Percentiles rank a stretch among this genome's conserved stretches.
These are phyloP conservation scores for Coemansia sp. DNA, from an alignment of 192 early-diverging fungal genomes.

Conservation along the genomic window DNA sequence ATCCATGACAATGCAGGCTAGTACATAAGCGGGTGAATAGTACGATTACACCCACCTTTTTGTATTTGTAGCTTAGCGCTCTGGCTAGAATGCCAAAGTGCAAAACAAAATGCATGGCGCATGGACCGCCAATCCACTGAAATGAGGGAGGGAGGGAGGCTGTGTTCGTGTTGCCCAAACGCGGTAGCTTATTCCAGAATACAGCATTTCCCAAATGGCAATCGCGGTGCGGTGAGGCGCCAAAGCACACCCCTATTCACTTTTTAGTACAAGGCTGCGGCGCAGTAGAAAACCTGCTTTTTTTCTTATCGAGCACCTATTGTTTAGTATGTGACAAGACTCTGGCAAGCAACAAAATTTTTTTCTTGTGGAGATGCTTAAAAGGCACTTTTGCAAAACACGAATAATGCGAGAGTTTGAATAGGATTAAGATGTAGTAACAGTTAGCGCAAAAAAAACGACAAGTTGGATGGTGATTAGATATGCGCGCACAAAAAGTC, in stretches of 20 bases:
- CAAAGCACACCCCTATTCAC: background rate
- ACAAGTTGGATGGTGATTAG: background rate
- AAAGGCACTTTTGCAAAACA: background rate
- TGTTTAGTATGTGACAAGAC: background rate
- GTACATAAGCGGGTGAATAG: background rate
- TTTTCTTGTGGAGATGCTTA: background rate
- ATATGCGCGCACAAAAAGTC: background rate
- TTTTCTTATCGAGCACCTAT: background rate
- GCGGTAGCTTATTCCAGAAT: background rate
- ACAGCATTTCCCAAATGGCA: background rate
- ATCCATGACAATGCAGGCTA: background rate
- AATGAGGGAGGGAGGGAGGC: background rate
- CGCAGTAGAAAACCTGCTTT: background rate
- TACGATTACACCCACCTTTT: background rate
- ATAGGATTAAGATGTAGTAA: background rate
- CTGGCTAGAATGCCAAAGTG: background rate
- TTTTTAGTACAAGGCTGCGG: background rate
- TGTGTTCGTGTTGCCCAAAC: background rate
- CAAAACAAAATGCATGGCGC: background rate
- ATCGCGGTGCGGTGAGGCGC: background rate
- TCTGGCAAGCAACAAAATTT: background rate
- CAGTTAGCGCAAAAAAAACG: background rate
- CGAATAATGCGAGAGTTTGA: background rate
- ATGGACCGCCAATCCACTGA: background rate
- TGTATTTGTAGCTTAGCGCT: background rate